Base-by-base conservation (phyloP, 2,329 filamentous ascomycete species). In the Neurospora sp. region DNA sequence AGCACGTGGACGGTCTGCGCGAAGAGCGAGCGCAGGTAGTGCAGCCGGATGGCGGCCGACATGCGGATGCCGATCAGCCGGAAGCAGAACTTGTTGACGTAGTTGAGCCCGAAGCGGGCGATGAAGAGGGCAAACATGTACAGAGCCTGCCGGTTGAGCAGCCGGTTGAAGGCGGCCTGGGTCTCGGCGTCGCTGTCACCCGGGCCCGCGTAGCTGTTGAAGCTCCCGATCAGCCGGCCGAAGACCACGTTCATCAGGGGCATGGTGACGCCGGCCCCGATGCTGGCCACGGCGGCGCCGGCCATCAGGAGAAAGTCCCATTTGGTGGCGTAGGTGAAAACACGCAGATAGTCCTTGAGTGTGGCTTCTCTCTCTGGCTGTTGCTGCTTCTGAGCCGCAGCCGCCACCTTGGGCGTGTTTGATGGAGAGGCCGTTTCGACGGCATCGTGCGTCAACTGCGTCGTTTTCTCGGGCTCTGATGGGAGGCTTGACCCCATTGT, bases 91-190 rank as follows among this genome's bases (percentile, higher is more conserved):
- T 80, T 80, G 75, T 75, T 76, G 73, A 78, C 73, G 69, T 92
- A 93, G 71, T 86, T 87, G 52, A 91, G 80, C 19, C 81, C 76
- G 73, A 91, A 89, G 67, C 90, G 87, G 15, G 81, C 90, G 52
- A 93, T 78, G 77, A 93, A 93, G 7, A 93, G 81, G 69, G 88
- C 87, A 69, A 93, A 85, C 75, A 93, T 88, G 78, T 89, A 92
- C 0, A 93, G 80, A 78, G 86, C 78, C 71, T 85, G 80, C 67
- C 74, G 79, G 73, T 87, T 82, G 39, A 87, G 74, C 11, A 73
- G 74, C 2, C 73, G 71, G 19, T 78, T 73, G 73, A 88, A 87
- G 6, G 81, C 72, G 2, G 73, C 76, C 66, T 77, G 78, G 4
- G 79, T 77, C 4, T 70, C 69, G 23, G 75, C 72, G 9, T 77